A percentile compares a stretch with the other conserved stretches of the same genome.
These are phyloP conservation scores for Phytophthora melonis DNA, from an alignment of 352 stramenopile genomes.

Conservation along the genomic window DNA sequence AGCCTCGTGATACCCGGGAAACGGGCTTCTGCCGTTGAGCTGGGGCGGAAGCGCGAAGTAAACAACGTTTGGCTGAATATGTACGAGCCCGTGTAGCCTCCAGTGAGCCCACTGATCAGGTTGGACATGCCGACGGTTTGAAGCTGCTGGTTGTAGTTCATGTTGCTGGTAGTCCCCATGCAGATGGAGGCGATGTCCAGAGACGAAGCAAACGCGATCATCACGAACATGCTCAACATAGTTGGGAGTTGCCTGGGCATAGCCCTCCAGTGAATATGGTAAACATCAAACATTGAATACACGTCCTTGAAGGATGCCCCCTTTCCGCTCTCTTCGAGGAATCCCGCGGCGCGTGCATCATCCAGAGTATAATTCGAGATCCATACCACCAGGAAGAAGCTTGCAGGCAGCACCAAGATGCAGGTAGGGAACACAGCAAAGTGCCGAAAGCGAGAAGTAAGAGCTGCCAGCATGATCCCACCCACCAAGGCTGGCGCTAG, in stretches of 20 bases:
- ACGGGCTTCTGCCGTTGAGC: slow-evolving; percentile 34
- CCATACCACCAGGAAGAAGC: slow-evolving; percentile 91
- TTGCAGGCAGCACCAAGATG: slow-evolving; percentile 55
- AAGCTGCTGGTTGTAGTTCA: slow-evolving; percentile 96
- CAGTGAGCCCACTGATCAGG: slow-evolving; percentile 84
- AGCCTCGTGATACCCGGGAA: slow-evolving; percentile 68
- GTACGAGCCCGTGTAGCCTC: slow-evolving; percentile 91
- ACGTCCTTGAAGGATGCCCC: slow-evolving; percentile 50
- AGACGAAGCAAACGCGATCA: slow-evolving; percentile 95
- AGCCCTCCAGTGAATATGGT: slow-evolving; percentile 77
- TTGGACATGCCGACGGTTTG: slow-evolving; percentile 95
- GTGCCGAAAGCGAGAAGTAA: slow-evolving; percentile 73
- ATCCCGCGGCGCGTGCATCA: slow-evolving; percentile 90
- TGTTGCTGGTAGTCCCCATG: slow-evolving; percentile 92
- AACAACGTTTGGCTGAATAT: slow-evolving; percentile 97
- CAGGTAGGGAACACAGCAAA: slow-evolving; percentile 74
- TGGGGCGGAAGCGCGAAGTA: slow-evolving; percentile 70
- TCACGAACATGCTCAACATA: slow-evolving; percentile 94
- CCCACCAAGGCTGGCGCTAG: slow-evolving; percentile 78
- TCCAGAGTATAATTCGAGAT: slow-evolving; percentile 78
- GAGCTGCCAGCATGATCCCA: slow-evolving; percentile 75
- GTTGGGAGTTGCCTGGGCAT: slow-evolving; percentile 76
- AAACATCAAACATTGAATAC: slow-evolving; percentile 78
- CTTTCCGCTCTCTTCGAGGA: slow-evolving; percentile 64
- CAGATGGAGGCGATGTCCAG: slow-evolving; percentile 96